Evolutionary conservation across 2,329 filamentous ascomycete species (phyloP).

Genomic region (Nigrospora osmanthi): DNA sequence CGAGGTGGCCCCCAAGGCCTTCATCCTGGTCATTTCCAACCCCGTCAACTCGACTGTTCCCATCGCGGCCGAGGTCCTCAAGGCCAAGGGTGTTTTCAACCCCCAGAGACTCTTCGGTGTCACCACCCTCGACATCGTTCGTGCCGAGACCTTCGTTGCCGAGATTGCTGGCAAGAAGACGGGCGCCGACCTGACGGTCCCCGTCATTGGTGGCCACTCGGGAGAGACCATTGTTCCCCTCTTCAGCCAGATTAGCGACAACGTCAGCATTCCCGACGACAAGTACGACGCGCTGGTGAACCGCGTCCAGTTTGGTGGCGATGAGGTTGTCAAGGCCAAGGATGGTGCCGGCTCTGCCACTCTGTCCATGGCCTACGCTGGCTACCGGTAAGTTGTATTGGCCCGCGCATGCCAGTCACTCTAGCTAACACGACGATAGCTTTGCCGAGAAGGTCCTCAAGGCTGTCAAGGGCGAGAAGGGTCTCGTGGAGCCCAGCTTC

Average conservation of each 20-base stretch:
- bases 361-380: slow-evolving; percentile 91
- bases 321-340: slow-evolving; percentile 94
- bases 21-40: slow-evolving; percentile 96
- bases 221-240: slow-evolving; percentile 97
- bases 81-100: slow-evolving; percentile 88
- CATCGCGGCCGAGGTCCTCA: slow-evolving; percentile 94
- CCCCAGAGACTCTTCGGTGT: slow-evolving; percentile 95
- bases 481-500: slow-evolving; percentile 89
- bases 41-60: slow-evolving; percentile 98
- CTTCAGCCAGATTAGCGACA: slow-evolving; percentile 74
- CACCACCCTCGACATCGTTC: slow-evolving; percentile 96
- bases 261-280: slow-evolving; percentile 74
- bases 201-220: slow-evolving; percentile 94
- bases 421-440: slow-evolving; percentile 32
- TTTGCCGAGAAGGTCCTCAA: slow-evolving; percentile 93
- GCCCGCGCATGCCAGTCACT: not conserved
- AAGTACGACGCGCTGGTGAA: slow-evolving; percentile 88
- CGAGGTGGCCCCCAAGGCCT: slow-evolving; percentile 85
- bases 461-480: slow-evolving; percentile 82
- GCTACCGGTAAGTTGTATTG: slow-evolving; percentile 61
- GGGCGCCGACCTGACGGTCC: slow-evolving; percentile 75
- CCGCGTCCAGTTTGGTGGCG: slow-evolving; percentile 96
- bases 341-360: slow-evolving; percentile 85
- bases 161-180: slow-evolving; percentile 76
- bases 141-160: slow-evolving; percentile 92